These are phyloP conservation scores for Phlebiopsis flavidoalba DNA, from an alignment of 768 basidiomycete genomes.

Conservation along the genomic window DNA sequence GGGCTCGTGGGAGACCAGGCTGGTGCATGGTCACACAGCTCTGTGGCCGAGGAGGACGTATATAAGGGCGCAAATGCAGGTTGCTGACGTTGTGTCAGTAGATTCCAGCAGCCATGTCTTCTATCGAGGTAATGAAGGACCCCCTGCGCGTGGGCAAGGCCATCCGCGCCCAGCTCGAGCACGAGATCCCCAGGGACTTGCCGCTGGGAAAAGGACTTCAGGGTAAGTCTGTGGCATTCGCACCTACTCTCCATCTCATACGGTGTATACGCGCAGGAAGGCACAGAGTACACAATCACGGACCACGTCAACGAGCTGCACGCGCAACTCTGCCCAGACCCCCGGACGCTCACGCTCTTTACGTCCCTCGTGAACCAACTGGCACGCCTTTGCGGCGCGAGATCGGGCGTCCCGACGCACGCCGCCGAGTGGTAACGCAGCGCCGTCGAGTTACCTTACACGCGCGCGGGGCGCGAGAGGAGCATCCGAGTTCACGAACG, in stretches of 20 bases:
- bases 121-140: conserved; percentile 27
- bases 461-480: conserved; percentile 33
- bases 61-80: not conserved
- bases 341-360: conserved; percentile 27
- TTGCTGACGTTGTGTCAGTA: conserved; percentile 12
- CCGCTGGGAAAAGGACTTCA: conserved; percentile 30
- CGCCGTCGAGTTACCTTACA: no score
- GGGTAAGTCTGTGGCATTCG: not conserved
- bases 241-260: not conserved
- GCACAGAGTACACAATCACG: conserved; percentile 29
- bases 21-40: not conserved
- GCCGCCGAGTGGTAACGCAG: conserved; percentile 32
- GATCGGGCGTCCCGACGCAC: conserved; percentile 32
- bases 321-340: conserved; percentile 22
- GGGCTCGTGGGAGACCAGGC: not conserved
- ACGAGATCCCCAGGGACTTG: conserved; percentile 28
- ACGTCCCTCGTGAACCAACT: conserved; percentile 29
- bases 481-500: conserved; percentile 32
- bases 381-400: conserved; percentile 29
- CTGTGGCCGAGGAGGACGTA: not conserved
- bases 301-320: conserved; percentile 30
- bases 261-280: conserved; percentile 15
- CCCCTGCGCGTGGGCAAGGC: conserved; percentile 28
- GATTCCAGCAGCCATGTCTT: conserved; percentile 20
- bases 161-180: conserved; percentile 30